These are phyloP conservation scores for Zygoascus sp. DNA, from an alignment of 1,139 yeast species.

Conservation along the genomic window DNA sequence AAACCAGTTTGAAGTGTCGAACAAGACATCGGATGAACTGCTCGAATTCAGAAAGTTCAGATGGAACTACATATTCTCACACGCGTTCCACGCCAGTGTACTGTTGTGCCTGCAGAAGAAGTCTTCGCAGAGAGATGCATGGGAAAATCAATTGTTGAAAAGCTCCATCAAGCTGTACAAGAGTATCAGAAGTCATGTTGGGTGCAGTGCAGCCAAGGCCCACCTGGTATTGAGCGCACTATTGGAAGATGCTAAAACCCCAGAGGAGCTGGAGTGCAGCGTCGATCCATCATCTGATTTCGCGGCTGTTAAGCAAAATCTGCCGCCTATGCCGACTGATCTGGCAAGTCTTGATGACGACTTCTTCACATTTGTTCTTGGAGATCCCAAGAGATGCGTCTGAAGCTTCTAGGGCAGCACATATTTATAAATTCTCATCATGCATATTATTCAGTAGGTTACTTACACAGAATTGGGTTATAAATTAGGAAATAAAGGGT, in stretches of 20 bases:
- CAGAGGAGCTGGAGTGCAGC: slow-evolving; percentile 6
- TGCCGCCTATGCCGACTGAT: slow-evolving; percentile 15
- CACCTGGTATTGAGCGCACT: slow-evolving; percentile 16
- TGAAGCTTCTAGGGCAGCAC: background rate
- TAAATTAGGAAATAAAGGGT: no score
- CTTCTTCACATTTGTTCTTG: slow-evolving; percentile 18
- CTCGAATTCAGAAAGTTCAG: slow-evolving; percentile 16
- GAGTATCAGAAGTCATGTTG: slow-evolving; percentile 15
- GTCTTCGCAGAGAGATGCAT: slow-evolving; percentile 8
- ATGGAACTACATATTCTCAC: slow-evolving; percentile 19
- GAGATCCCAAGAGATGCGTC: slow-evolving; percentile 9
- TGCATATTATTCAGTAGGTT: no score
- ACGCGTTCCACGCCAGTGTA: slow-evolving; percentile 19
- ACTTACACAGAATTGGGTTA: no score
- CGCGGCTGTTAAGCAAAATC: background rate
- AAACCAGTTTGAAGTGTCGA: slow-evolving; percentile 18
- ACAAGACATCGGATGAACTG: slow-evolving; percentile 12
- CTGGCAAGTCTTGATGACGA: slow-evolving; percentile 15
- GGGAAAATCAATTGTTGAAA: slow-evolving; percentile 13
- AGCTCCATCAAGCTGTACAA: slow-evolving; percentile 15
- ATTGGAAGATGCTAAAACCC: slow-evolving; percentile 13
- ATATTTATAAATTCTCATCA: background rate
- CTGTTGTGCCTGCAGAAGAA: slow-evolving; percentile 15
- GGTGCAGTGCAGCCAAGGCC: slow-evolving; percentile 20
- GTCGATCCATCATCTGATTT: background rate